Evolutionary conservation across 192 early-diverging fungal genomes (phyloP).

Genomic region (Backusella luteola): DNA sequence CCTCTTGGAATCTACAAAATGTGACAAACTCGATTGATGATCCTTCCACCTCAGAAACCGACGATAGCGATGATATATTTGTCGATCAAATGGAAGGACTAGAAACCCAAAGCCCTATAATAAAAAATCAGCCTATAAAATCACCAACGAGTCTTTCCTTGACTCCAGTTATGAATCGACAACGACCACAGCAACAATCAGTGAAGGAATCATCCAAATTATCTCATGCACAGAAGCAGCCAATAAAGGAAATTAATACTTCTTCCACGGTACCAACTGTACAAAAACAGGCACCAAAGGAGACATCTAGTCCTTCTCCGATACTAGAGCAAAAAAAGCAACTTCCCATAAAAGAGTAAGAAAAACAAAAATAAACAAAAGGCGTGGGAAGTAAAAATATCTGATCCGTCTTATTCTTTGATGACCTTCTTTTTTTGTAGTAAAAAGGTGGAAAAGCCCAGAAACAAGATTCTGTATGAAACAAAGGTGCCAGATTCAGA

Average conservation of each 20-base stretch:
- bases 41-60: neutral
- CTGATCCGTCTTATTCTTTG: neutral
- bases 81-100: constrained; percentile 7
- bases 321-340: neutral
- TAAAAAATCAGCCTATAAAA: neutral
- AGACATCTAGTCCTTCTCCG: neutral
- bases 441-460: neutral
- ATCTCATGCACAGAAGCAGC: neutral
- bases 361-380: neutral
- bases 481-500: constrained; percentile 2
- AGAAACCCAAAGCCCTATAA: neutral
- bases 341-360: neutral
- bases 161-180: neutral
- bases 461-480: neutral
- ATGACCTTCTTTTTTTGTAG: neutral
- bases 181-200: neutral
- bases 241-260: neutral
- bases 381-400: neutral
- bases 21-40: neutral
- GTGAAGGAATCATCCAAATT: neutral
- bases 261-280: neutral
- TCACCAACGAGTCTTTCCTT: neutral
- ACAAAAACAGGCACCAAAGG: neutral
- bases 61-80: constrained; percentile 10
- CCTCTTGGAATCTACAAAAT: constrained; percentile 2